Evolutionary conservation across 805 yeast genomes (phyloP).

Genomic region (Kodamaea kakaduensis): DNA sequence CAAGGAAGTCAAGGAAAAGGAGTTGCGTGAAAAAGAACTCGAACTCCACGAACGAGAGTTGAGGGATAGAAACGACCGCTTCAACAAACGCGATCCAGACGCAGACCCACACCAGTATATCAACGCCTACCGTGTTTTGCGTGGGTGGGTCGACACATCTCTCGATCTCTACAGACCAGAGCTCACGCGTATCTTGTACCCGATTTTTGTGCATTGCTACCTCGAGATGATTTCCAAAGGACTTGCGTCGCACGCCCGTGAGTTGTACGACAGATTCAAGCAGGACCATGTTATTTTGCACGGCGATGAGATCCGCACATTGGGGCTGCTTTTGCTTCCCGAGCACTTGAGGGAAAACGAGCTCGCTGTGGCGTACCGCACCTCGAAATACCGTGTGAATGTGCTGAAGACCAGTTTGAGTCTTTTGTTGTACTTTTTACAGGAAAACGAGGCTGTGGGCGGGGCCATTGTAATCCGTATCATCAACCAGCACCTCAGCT

Average conservation of each 20-base stretch:
- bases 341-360: conserved; percentile 83
- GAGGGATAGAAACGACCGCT: conserved; percentile 37
- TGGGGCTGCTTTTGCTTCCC: conserved; percentile 70
- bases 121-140: conserved; percentile 75
- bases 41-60: conserved; percentile 37
- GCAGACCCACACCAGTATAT: conserved; percentile 67
- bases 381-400: conserved; percentile 67
- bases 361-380: conserved; percentile 69
- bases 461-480: conserved; percentile 83
- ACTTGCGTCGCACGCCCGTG: conserved; percentile 57
- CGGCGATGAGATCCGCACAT: conserved; percentile 66
- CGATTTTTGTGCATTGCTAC: conserved; percentile 87
- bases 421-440: conserved; percentile 76
- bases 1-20: conserved; percentile 35
- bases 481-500: conserved; percentile 76
- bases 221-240: conserved; percentile 71
- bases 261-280: conserved; percentile 70
- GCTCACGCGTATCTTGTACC: conserved; percentile 76
- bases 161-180: conserved; percentile 90
- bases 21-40: conserved; percentile 35
- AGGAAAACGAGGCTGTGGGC: conserved; percentile 88
- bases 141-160: conserved; percentile 88
- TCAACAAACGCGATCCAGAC: conserved; percentile 41
- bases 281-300: conserved; percentile 73
- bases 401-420: conserved; percentile 84